A percentile compares a stretch with the other conserved stretches of the same genome.
These are phyloP conservation scores for Zopfochytrium polystomum DNA, from an alignment of 371 early-diverging fungal species.

Conservation along the genomic window DNA sequence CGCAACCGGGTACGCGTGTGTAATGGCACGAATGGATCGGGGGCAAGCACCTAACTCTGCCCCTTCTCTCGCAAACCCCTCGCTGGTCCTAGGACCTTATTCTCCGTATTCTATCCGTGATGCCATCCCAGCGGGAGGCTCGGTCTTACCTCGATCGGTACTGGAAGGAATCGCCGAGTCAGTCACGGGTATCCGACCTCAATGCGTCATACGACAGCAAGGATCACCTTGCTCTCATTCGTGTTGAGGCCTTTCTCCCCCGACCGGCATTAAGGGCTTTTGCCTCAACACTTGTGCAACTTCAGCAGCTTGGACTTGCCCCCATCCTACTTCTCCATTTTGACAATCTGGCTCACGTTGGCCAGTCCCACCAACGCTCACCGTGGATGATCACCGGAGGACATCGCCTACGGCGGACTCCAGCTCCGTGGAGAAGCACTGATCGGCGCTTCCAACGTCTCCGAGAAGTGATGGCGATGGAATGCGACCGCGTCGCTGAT, in stretches of 20 bases:
- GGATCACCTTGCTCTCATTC: constrained; percentile 52
- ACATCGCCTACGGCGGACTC: neutral
- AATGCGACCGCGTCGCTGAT: constrained; percentile 58
- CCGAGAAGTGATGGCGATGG: constrained; percentile 51
- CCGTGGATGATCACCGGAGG: neutral
- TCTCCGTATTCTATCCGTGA: constrained; percentile 46
- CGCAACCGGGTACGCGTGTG: no score
- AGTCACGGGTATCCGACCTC: neutral
- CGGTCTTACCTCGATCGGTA: constrained; percentile 44
- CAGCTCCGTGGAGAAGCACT: neutral
- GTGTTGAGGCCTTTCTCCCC: constrained; percentile 57
- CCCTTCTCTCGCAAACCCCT: neutral
- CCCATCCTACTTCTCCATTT: constrained; percentile 65
- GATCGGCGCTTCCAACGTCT: no score
- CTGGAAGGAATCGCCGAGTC: constrained; percentile 4
- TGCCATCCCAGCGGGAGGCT: constrained; percentile 75
- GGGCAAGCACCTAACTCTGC: constrained; percentile 32
- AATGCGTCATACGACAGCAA: neutral
- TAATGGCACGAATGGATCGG: no score
- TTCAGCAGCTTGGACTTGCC: constrained; percentile 66
- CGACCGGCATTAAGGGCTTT: constrained; percentile 42
- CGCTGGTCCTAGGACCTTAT: constrained; percentile 22
- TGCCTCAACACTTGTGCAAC: constrained; percentile 61
- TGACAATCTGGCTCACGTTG: neutral
- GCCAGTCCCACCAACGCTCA: neutral